Evolutionary conservation across 2,329 filamentous ascomycete genomes (phyloP), one percentile per base, ranked within the genome.

Genomic region (Phialophora chinensis): DNA sequence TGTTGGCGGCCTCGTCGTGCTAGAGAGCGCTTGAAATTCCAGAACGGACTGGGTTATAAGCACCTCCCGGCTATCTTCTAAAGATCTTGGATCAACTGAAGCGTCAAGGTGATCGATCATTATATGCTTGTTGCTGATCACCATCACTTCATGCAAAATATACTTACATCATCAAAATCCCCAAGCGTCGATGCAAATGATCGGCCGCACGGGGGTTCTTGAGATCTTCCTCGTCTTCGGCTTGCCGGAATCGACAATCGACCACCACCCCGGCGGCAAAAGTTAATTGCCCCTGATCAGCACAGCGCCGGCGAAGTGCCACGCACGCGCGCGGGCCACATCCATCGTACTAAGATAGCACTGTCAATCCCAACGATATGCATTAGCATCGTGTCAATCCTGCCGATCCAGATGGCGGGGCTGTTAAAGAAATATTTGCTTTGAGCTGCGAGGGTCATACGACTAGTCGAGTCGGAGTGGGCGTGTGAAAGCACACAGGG

Each of bases 361-460:
- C 33, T 54, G 56, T 54, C 58, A 65, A 62, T 62, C 65, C 38
- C 38, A 33, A 62, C 38, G 53, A 50, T 58, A 61, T 50, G 29
- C n/a, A 57, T 60, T 50, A 60, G 57, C 44, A 49, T 33, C 14
- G 8, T 17, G 59, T 62, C 60, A 60, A 65, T 33, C 62, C 44
- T 35, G 60, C 29, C 17, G 61, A 63, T 60, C 65, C n/a, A 57
- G 58, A 50, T 54, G 49, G 65, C 33, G 65, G 63, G 63, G 62
- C 17, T 55, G 38, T n/a, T n/a, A 1, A n/a, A 8, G 17, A n/a
- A 7, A 7, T 11, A 5, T 42, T 44, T 17, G 38, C 17, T 44
- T 20, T 20, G 38, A 44, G 14, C 14, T 5, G 35, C 12, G 14
- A 17, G 38, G 4, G 14, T 44, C 14, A n/a, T 44, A 31, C 31